Percentiles rank a stretch among this genome's conserved stretches.
These are phyloP conservation scores for Suhomyces sp. DNA, from an alignment of 805 yeast species.

Conservation along the genomic window DNA sequence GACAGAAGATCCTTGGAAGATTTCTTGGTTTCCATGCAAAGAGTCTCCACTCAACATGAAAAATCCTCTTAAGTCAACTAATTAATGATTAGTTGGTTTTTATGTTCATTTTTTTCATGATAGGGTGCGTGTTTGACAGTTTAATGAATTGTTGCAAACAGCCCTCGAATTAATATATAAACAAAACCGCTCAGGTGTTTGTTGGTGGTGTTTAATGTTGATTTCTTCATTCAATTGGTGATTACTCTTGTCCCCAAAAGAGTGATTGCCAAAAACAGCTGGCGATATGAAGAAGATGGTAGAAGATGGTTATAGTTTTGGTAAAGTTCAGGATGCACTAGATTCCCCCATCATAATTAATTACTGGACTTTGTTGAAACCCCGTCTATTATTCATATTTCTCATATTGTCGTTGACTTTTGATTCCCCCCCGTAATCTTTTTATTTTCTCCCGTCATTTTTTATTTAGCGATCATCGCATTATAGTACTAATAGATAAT, in stretches of 20 bases:
- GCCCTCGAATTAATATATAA: slow-evolving; percentile 1
- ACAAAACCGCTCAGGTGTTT: not conserved
- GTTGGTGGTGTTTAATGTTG: slow-evolving; percentile 7
- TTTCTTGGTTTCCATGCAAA: slow-evolving; percentile 81
- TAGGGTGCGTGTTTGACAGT: not conserved
- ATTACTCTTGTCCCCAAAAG: not conserved
- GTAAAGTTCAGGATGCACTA: slow-evolving; percentile 5
- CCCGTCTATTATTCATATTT: slow-evolving; percentile 1
- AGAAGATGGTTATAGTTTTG: slow-evolving; percentile 1
- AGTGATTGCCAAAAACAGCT: not conserved
- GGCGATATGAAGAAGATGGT: slow-evolving; percentile 3
- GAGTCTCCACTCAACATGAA: slow-evolving; percentile 89
- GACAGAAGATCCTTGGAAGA: slow-evolving; percentile 68
- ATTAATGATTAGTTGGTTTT: slow-evolving; percentile 7
- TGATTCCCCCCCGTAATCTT: slow-evolving; percentile 11
- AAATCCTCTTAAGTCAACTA: slow-evolving; percentile 54
- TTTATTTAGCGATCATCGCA: slow-evolving; percentile 18
- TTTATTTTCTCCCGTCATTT: slow-evolving; percentile 14
- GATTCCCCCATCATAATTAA: slow-evolving; percentile 8
- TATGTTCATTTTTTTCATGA: not conserved
- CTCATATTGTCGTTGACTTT: slow-evolving; percentile 3
- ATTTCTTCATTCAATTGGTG: slow-evolving; percentile 2
- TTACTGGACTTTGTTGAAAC: not conserved
- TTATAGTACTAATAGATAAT: slow-evolving; percentile 31
- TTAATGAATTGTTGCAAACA: slow-evolving; percentile 1